Percentiles rank a stretch among this genome's conserved stretches.
These are phyloP conservation scores for Cladophialophora chaetospira DNA, from an alignment of 2,329 filamentous ascomycete species.

Conservation along the genomic window DNA sequence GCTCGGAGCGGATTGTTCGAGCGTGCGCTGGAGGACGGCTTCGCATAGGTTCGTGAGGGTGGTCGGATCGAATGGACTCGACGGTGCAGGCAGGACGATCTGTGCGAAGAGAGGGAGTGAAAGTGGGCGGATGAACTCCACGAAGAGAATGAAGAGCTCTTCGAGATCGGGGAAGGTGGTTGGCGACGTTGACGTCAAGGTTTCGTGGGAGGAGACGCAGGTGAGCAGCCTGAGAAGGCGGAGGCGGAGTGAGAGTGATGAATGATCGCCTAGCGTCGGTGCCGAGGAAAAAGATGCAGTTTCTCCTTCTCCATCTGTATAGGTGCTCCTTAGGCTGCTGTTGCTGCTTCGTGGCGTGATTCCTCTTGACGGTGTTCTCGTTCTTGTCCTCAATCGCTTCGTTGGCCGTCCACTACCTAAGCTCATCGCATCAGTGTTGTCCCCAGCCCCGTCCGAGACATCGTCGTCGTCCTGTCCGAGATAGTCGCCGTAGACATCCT, in stretches of 20 bases:
- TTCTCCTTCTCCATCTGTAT: constrained; percentile 21
- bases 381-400: constrained; percentile 21
- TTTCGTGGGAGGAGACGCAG: constrained; percentile 40
- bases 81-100: constrained; percentile 42
- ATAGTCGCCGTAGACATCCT: constrained; percentile 51
- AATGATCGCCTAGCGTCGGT: constrained; percentile 41
- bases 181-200: constrained; percentile 26
- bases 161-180: constrained; percentile 41
- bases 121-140: constrained; percentile 50
- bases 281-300: constrained; percentile 3
- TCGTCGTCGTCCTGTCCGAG: constrained; percentile 42
- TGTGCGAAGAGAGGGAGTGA: constrained; percentile 50
- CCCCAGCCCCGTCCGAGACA: constrained; percentile 30
- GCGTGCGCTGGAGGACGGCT: constrained; percentile 53
- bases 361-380: constrained; percentile 34
- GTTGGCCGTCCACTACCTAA: constrained; percentile 11
- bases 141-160: constrained; percentile 47
- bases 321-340: constrained; percentile 17
- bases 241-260: constrained; percentile 47
- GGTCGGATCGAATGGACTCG: constrained; percentile 25
- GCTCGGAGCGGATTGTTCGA: constrained; percentile 45
- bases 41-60: constrained; percentile 56
- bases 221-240: constrained; percentile 49
- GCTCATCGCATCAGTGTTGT: constrained; percentile 17
- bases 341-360: constrained; percentile 18